These are phyloP conservation scores for Cornus suecica DNA, from an alignment of 148 eudicot genomes.

Conservation along the genomic window DNA sequence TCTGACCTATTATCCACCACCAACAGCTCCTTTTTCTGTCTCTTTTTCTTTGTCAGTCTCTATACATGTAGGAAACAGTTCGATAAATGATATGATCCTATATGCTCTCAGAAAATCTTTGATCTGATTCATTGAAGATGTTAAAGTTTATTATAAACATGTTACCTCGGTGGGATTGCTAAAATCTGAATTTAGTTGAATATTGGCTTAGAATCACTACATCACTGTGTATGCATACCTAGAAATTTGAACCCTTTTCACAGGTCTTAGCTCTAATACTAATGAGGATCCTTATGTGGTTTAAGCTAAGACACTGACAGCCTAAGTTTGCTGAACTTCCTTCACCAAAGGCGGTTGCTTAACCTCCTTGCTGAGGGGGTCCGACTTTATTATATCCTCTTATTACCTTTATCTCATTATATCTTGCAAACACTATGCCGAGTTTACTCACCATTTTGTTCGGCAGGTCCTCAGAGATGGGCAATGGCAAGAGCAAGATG, in stretches of 20 bases:
- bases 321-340: too few relatives aligned
- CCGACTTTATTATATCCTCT: neutral
- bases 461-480: conserved; percentile 72
- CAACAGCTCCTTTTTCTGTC: neutral
- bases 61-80: neutral
- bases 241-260: neutral
- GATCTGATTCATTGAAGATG: neutral
- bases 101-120: neutral
- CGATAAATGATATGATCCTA: neutral
- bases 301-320: neutral
- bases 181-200: neutral
- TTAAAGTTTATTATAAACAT: neutral
- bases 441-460: conserved; percentile 2
- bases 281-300: neutral
- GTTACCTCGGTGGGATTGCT: neutral
- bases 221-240: neutral
- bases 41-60: too few relatives aligned
- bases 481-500: conserved; percentile 71
- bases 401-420: neutral
- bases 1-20: neutral
- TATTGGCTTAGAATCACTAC: neutral
- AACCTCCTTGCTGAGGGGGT: too few relatives aligned
- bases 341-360: too few relatives aligned
- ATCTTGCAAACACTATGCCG: neutral
- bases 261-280: neutral